Percentiles rank a stretch among this genome's conserved stretches.
phyloP scores from a whole-genome alignment of 306 rosid genomes.

The Cicer judaicum region DNA sequence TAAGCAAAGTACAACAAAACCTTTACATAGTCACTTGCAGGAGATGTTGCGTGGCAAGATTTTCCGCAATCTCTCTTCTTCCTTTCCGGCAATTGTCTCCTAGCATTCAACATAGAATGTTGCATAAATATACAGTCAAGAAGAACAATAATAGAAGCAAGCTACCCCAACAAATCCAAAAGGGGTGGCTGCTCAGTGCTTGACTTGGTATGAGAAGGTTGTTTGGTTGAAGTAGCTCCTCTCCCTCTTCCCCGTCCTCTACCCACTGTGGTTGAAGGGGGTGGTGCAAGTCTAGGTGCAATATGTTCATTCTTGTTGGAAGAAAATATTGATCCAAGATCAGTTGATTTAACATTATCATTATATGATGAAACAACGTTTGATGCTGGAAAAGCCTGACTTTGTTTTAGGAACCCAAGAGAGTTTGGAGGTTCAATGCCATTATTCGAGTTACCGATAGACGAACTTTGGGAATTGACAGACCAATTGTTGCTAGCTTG shows the following conservation, averaged over 20 bases:
- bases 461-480: conserved; percentile 55
- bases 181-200: conserved; percentile 74
- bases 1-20: conserved; percentile 57
- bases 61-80: conserved; percentile 25
- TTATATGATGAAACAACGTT: conserved; percentile 47
- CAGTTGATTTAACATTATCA: conserved; percentile 56
- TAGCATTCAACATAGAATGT: conserved; percentile 49
- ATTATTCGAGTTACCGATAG: conserved; percentile 51
- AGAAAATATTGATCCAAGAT: conserved; percentile 84
- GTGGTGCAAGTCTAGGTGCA: conserved; percentile 89
- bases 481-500: conserved; percentile 62
- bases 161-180: conserved; percentile 80
- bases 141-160: conserved; percentile 20
- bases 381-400: conserved; percentile 55
- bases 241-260: conserved; percentile 95
- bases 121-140: conserved; percentile 52
- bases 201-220: conserved; percentile 62
- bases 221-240: conserved; percentile 55
- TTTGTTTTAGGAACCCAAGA: conserved; percentile 67
- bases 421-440: conserved; percentile 58
- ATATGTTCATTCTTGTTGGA: conserved; percentile 68
- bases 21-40: conserved; percentile 51
- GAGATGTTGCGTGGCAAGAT: conserved; percentile 46
- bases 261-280: conserved; percentile 82
- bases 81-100: conserved; percentile 52